A percentile compares a stretch with the other conserved stretches of the same genome.
Evolutionary conservation across 2,329 filamentous ascomycete species (phyloP).

Genomic region (Cytospora paraplurivora): DNA sequence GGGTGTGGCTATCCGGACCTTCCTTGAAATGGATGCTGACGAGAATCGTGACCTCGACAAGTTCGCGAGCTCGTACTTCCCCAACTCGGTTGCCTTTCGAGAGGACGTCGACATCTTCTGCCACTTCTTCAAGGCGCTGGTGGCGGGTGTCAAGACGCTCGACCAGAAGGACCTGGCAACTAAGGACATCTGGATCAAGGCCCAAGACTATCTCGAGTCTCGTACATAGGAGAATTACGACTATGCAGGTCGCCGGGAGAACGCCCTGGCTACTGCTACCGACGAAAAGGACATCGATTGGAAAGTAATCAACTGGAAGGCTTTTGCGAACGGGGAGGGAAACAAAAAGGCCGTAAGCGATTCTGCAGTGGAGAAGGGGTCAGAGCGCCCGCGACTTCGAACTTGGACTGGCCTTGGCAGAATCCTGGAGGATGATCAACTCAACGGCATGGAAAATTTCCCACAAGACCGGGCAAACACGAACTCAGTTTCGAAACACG

Average conservation of each 20-base stretch:
- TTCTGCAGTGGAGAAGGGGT: not conserved
- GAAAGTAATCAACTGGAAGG: not conserved
- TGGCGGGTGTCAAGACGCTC: conserved; percentile 58
- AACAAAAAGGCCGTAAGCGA: not conserved
- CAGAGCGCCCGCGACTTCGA: not conserved
- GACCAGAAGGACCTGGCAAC: conserved; percentile 52
- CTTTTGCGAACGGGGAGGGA: not conserved
- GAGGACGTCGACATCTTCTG: conserved; percentile 62
- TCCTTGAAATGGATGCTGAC: conserved; percentile 23
- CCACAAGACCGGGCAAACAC: not conserved
- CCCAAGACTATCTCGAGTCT: conserved; percentile 54
- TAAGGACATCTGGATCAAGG: conserved; percentile 57
- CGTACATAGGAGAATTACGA: conserved; percentile 33
- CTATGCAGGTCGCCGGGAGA: not conserved
- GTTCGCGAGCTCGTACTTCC: conserved; percentile 41
- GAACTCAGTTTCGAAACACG: not conserved
- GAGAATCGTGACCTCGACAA: conserved; percentile 34
- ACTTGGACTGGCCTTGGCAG: not conserved
- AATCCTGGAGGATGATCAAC: not conserved
- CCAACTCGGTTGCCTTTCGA: conserved; percentile 58
- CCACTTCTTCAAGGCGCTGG: conserved; percentile 60
- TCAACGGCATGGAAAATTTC: not conserved
- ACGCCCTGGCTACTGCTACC: not conserved
- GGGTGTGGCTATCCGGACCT: conserved; percentile 28
- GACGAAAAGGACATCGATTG: not conserved